These are phyloP conservation scores for Ascoidea rubescens DNA, from an alignment of 805 yeast genomes.

Conservation along the genomic window DNA sequence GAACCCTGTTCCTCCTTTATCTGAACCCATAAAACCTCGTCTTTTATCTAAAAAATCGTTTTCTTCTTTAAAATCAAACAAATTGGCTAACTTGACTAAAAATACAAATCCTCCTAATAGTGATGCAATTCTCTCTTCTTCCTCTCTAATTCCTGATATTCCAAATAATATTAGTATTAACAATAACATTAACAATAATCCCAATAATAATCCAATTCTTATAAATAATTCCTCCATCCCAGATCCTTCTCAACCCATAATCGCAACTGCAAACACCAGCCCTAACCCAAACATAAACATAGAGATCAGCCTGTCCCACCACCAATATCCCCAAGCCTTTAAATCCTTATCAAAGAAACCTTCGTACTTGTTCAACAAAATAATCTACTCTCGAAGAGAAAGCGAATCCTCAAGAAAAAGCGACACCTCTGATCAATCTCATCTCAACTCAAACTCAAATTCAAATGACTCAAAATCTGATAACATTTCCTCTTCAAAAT, in stretches of 20 bases:
- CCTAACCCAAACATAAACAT: too few species aligned
- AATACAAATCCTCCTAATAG: too few species aligned
- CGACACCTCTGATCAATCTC: constrained; percentile 10
- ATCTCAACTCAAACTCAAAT: constrained; percentile 3
- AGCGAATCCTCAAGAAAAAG: constrained; percentile 3
- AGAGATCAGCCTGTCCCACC: not conserved
- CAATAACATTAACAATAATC: too few species aligned
- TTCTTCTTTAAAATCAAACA: not conserved
- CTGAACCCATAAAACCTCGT: constrained; percentile 3
- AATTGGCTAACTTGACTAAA: not conserved
- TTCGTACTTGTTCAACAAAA: not conserved
- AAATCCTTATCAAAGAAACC: not conserved
- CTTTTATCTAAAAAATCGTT: constrained; percentile 1
- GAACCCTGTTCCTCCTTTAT: constrained; percentile 3
- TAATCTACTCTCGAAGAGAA: not conserved
- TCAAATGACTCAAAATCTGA: too few species aligned
- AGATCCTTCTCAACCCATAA: too few species aligned
- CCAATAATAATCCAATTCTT: not conserved
- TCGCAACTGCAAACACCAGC: too few species aligned
- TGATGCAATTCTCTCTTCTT: too few species aligned
- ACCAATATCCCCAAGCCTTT: not conserved
- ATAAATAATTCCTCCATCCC: too few species aligned
- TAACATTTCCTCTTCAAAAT: not conserved
- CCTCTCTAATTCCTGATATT: not conserved
- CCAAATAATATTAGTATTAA: not conserved